Percentiles rank a stretch among this genome's conserved stretches.
These are phyloP conservation scores for Zygnema cylindricum DNA, from an alignment of 139 green algal genomes.

Conservation along the genomic window DNA sequence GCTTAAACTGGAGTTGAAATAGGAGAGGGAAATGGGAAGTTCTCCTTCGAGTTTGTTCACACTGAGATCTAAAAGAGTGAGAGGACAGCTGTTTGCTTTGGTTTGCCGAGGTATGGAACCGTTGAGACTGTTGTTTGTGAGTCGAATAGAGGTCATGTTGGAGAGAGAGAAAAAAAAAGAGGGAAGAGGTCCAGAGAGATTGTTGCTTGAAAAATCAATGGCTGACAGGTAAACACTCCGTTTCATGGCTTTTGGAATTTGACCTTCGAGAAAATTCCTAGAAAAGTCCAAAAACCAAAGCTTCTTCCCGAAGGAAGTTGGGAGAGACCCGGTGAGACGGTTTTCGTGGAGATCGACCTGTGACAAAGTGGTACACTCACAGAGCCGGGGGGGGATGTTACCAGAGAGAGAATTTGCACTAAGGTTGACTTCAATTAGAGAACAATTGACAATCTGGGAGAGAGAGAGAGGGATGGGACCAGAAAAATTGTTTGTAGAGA, in stretches of 20 bases:
- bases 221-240: not conserved
- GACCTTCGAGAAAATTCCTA: not conserved
- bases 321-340: not conserved
- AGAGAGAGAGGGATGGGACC: constrained; percentile 17
- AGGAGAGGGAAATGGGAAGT: constrained; percentile 1
- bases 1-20: not conserved
- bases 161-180: not conserved
- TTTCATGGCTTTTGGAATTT: not conserved
- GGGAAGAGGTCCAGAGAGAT: not conserved
- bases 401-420: constrained; percentile 37
- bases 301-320: not conserved
- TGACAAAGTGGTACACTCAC: not conserved
- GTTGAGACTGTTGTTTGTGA: constrained; percentile 3
- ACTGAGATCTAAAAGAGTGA: not conserved
- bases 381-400: constrained; percentile 1
- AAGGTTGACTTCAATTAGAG: constrained; percentile 16
- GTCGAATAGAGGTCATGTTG: constrained; percentile 3
- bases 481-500: constrained; percentile 10
- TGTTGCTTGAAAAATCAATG: not conserved
- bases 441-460: not conserved
- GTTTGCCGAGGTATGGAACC: not conserved
- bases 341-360: constrained; percentile 26
- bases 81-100: not conserved
- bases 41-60: constrained; percentile 7
- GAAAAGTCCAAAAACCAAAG: not conserved